phyloP scores from a whole-genome alignment of 2,329 filamentous ascomycete genomes.

The Nectriaceae sp. region DNA sequence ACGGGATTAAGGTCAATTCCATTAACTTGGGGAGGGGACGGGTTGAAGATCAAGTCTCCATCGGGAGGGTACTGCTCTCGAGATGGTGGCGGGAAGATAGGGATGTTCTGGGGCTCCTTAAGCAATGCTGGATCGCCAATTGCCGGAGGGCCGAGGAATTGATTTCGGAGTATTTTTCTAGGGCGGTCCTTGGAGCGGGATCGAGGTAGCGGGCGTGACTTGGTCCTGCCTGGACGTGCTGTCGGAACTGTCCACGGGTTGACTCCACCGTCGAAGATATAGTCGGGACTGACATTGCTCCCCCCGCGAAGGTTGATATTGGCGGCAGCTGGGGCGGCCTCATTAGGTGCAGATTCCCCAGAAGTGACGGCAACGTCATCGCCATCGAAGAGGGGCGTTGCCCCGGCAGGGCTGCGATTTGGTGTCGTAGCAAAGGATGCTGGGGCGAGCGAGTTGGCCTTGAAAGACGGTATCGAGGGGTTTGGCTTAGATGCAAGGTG shows the following conservation, averaged over 20 bases:
- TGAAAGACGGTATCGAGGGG: not conserved
- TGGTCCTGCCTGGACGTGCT: too few species aligned
- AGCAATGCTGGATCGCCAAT: not conserved
- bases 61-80: not conserved
- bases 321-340: too few species aligned
- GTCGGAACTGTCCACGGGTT: too few species aligned
- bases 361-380: too few species aligned
- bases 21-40: not conserved
- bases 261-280: too few species aligned
- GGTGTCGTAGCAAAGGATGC: not conserved
- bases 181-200: too few species aligned
- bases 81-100: not conserved
- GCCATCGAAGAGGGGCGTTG: too few species aligned
- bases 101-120: not conserved
- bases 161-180: not conserved
- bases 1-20: not conserved
- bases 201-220: too few species aligned
- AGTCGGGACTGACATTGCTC: too few species aligned
- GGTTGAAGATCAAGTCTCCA: not conserved
- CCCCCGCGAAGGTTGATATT: too few species aligned
- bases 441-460: not conserved
- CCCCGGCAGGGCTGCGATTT: not conserved
- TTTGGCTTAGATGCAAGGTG: not conserved
- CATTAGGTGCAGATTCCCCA: too few species aligned
- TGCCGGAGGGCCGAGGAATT: not conserved